Conservation (phyloP, 139 green algal genomes). For the Coelastrella sp. region DNA sequence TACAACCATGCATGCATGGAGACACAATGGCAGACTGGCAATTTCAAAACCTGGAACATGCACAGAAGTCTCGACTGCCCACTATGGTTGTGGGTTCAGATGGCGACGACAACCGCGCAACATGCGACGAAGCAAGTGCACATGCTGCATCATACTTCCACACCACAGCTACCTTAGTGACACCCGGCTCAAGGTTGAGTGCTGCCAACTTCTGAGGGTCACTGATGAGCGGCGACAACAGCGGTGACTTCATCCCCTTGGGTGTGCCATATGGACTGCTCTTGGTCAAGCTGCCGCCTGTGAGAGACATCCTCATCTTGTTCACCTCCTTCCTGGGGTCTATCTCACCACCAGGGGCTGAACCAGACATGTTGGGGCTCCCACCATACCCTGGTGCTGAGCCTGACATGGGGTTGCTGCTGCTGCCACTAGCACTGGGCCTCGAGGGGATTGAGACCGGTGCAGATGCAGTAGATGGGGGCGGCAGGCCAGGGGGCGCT, state of each 20-base stretch:
- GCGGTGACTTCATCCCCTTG: constrained; percentile 51
- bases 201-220: constrained; percentile 48
- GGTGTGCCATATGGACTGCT: constrained; percentile 61
- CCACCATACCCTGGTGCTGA: constrained; percentile 8
- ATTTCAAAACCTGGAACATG: no score
- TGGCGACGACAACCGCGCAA: no score
- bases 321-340: constrained; percentile 37
- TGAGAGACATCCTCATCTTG: constrained; percentile 34
- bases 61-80: no score
- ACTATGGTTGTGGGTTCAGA: no score
- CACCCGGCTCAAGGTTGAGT: constrained; percentile 59
- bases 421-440: constrained; percentile 4
- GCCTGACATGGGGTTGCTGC: constrained; percentile 3
- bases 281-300: constrained; percentile 11
- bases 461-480: background rate
- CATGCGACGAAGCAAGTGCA: no score
- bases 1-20: no score
- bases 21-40: no score
- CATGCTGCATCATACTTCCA: no score
- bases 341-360: constrained; percentile 7
- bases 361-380: constrained; percentile 13
- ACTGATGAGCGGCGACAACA: constrained; percentile 36
- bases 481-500: constrained; percentile 17
- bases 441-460: constrained; percentile 27
- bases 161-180: constrained; percentile 37